A percentile compares a stretch with the other conserved stretches of the same genome.
phyloP scores from a whole-genome alignment of 108 stramenopile genomes.

The Cyclotella choctawhatcheeana region DNA sequence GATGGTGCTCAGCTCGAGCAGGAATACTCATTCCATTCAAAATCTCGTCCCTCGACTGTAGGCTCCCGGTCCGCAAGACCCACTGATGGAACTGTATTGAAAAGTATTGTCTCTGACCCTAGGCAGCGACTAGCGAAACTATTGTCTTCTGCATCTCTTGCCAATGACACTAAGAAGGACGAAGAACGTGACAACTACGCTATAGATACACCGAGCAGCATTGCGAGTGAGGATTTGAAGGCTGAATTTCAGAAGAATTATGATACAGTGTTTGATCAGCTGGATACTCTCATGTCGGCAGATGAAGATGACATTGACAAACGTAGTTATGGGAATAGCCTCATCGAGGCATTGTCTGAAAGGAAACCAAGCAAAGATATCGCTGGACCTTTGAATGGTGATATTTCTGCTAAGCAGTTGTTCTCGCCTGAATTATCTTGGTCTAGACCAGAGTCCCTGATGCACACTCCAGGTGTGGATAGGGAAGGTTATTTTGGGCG shows the following conservation, averaged over 20 bases:
- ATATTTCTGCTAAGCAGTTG: background rate
- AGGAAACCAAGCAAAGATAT: background rate
- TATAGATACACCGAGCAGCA: constrained; percentile 11
- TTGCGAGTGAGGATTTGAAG: constrained; percentile 8
- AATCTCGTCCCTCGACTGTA: constrained; percentile 12
- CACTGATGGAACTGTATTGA: constrained; percentile 38
- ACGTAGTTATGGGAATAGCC: constrained; percentile 29
- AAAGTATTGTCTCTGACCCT: constrained; percentile 76
- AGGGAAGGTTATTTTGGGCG: background rate
- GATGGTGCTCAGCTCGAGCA: background rate
- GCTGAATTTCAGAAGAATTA: constrained; percentile 28
- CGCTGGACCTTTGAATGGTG: background rate
- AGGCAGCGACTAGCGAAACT: constrained; percentile 81
- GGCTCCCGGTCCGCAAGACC: background rate
- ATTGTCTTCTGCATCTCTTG: constrained; percentile 24
- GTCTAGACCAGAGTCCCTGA: background rate
- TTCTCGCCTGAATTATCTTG: constrained; percentile 1
- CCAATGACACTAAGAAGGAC: constrained; percentile 8
- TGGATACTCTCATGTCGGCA: constrained; percentile 44
- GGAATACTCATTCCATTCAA: constrained; percentile 6
- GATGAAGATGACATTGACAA: constrained; percentile 42
- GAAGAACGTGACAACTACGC: background rate
- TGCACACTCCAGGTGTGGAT: background rate
- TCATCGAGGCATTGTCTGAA: constrained; percentile 6
- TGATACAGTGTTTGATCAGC: constrained; percentile 45